phyloP scores from a whole-genome alignment of 352 stramenopile species.

The Globisporangium splendens region DNA sequence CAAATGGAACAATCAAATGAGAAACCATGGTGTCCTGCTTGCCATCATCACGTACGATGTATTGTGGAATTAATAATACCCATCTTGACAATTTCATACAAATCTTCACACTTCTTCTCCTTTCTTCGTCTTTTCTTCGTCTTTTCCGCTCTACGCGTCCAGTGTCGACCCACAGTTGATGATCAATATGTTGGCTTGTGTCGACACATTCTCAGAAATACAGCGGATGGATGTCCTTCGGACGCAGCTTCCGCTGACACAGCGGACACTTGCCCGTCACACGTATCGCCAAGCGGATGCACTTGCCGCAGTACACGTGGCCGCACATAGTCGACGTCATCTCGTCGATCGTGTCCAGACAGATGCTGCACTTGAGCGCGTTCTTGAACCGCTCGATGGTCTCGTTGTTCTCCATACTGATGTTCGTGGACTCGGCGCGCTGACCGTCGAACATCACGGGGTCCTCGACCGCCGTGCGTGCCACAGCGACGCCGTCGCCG shows the following conservation, averaged over 20 bases:
- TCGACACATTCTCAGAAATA: conserved; percentile 52
- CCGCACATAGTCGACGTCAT: conserved; percentile 82
- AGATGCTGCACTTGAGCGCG: conserved; percentile 82
- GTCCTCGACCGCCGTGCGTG: neutral
- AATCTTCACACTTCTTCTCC: neutral
- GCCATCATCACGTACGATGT: neutral
- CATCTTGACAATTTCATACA: neutral
- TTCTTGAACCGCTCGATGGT: conserved; percentile 70
- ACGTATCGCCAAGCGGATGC: conserved; percentile 64
- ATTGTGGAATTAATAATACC: conserved; percentile 7
- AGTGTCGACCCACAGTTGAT: no score
- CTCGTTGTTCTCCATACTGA: conserved; percentile 77
- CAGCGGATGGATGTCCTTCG: conserved; percentile 73
- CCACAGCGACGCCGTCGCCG: no score
- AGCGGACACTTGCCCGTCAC: conserved; percentile 73
- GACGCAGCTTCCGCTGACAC: conserved; percentile 56
- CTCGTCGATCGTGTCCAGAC: conserved; percentile 67
- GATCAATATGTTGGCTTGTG: neutral
- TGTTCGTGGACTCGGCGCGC: conserved; percentile 58
- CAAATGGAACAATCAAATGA: neutral
- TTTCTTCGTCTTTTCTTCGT: neutral
- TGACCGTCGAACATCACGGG: conserved; percentile 30
- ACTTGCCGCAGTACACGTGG: conserved; percentile 77
- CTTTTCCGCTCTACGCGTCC: no score
- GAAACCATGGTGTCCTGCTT: neutral